Evolutionary conservation across 306 rosid species (phyloP).

Genomic region (Castanea mollissima): DNA sequence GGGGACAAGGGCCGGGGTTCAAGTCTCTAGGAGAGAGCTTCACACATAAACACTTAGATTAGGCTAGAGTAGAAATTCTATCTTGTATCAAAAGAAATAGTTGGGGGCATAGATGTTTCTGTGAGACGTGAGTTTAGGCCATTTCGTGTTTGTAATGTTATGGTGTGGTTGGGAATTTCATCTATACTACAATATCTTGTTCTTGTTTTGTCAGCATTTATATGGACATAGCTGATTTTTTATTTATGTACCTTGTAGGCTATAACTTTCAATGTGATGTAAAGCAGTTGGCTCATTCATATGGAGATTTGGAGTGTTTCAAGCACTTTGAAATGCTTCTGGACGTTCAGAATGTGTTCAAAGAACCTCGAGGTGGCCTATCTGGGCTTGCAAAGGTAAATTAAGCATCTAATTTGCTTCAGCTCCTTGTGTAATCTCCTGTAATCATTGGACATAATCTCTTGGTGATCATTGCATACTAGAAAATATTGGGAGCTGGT

Average conservation of each 20-base stretch:
- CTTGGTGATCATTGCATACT: slow-evolving; percentile 22
- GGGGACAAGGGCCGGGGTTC: no score
- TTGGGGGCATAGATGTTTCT: neutral
- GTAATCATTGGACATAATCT: slow-evolving; percentile 18
- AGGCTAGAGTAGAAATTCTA: no score
- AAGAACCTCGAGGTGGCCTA: slow-evolving; percentile 80
- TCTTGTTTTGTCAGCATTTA: neutral
- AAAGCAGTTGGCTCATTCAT: slow-evolving; percentile 80
- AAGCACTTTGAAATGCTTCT: slow-evolving; percentile 74
- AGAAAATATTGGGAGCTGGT: slow-evolving; percentile 89
- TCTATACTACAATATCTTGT: neutral
- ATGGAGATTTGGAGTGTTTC: slow-evolving; percentile 75
- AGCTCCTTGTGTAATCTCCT: slow-evolving; percentile 8
- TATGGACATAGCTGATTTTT: slow-evolving; percentile 25
- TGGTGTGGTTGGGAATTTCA: neutral
- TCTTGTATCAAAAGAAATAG: neutral
- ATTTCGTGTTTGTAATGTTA: neutral
- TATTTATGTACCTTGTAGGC: slow-evolving; percentile 52
- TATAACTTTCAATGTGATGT: slow-evolving; percentile 88
- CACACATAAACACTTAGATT: no score
- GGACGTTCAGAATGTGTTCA: slow-evolving; percentile 77
- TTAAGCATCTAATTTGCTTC: neutral
- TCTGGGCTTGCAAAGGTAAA: slow-evolving; percentile 83
- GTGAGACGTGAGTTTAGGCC: neutral
- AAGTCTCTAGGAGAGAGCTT: no score